phyloP scores from a whole-genome alignment of 306 rosid genomes.

The Rosa lucieae region DNA sequence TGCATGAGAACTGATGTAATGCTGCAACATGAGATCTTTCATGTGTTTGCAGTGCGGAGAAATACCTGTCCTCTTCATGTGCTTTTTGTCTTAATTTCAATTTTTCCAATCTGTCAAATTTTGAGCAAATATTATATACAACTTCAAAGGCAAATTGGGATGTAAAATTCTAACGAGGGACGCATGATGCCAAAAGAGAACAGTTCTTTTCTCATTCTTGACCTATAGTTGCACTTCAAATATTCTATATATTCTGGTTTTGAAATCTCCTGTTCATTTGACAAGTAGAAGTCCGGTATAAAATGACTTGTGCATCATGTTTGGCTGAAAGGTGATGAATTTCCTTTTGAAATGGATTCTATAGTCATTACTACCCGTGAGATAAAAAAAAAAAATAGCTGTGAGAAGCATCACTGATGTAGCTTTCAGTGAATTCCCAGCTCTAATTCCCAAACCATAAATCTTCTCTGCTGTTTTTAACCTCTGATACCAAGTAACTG shows the following conservation, averaged over 20 bases:
- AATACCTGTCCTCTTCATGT: background rate
- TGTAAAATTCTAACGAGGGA: background rate
- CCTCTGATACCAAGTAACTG: too few relatives aligned
- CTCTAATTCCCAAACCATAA: too few relatives aligned
- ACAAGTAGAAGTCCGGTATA: background rate
- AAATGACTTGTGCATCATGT: background rate
- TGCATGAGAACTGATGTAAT: conserved; percentile 59
- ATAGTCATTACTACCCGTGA: background rate
- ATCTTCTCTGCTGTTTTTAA: too few relatives aligned
- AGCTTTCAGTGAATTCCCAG: too few relatives aligned
- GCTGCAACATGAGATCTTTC: background rate
- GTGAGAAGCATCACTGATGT: too few relatives aligned
- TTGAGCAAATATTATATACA: background rate
- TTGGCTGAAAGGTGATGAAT: background rate
- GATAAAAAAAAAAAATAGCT: too few relatives aligned
- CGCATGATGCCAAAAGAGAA: background rate
- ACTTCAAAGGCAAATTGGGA: background rate
- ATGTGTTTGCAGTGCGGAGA: background rate
- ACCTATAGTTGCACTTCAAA: background rate
- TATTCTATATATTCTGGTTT: background rate
- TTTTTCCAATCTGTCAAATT: background rate
- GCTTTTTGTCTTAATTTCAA: background rate
- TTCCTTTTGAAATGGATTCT: background rate
- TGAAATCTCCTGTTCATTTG: background rate
- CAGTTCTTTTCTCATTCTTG: background rate